Percentiles rank a stretch among this genome's conserved stretches.
Evolutionary conservation across 495 filamentous ascomycete genomes (phyloP).

Genomic region (Extremus antarcticus): DNA sequence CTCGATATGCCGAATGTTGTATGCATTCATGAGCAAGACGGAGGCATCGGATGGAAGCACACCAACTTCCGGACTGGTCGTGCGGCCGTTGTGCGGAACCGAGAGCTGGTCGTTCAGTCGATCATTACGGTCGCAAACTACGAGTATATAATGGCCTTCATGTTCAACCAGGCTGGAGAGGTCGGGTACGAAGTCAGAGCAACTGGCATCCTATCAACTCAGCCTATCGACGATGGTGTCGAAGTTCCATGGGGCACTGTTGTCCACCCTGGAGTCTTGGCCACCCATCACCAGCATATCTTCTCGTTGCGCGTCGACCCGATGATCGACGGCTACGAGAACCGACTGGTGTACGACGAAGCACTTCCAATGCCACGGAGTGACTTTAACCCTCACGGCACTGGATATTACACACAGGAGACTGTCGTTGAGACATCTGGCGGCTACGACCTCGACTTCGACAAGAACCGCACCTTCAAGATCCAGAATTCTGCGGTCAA

Average conservation of each 20-base stretch:
- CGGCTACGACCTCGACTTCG: slow-evolving; percentile 51
- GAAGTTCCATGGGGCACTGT: slow-evolving; percentile 68
- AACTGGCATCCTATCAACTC: slow-evolving; percentile 76
- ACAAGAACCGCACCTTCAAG: slow-evolving; percentile 63
- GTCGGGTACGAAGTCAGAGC: slow-evolving; percentile 66
- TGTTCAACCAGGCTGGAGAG: slow-evolving; percentile 78
- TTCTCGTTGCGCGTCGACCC: slow-evolving; percentile 84
- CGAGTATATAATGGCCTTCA: slow-evolving; percentile 66
- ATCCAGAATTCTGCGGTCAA: slow-evolving; percentile 56
- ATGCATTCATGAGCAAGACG: slow-evolving; percentile 68
- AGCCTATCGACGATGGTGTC: slow-evolving; percentile 64
- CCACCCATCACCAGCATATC: slow-evolving; percentile 72
- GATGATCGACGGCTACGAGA: slow-evolving; percentile 61
- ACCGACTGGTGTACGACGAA: slow-evolving; percentile 62
- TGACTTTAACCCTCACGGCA: slow-evolving; percentile 68
- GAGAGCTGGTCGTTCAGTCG: slow-evolving; percentile 59
- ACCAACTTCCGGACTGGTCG: slow-evolving; percentile 67
- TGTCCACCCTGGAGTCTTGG: slow-evolving; percentile 77
- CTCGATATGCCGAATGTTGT: slow-evolving; percentile 59
- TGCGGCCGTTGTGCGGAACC: slow-evolving; percentile 53
- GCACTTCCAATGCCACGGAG: slow-evolving; percentile 61
- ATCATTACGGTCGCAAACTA: slow-evolving; percentile 55
- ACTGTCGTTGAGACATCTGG: slow-evolving; percentile 50
- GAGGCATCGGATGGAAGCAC: slow-evolving; percentile 71
- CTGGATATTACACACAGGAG: slow-evolving; percentile 59